A percentile compares a stretch with the other conserved stretches of the same genome.
phyloP scores from a whole-genome alignment of 441 rosid genomes.

The Mallotus repandus region DNA sequence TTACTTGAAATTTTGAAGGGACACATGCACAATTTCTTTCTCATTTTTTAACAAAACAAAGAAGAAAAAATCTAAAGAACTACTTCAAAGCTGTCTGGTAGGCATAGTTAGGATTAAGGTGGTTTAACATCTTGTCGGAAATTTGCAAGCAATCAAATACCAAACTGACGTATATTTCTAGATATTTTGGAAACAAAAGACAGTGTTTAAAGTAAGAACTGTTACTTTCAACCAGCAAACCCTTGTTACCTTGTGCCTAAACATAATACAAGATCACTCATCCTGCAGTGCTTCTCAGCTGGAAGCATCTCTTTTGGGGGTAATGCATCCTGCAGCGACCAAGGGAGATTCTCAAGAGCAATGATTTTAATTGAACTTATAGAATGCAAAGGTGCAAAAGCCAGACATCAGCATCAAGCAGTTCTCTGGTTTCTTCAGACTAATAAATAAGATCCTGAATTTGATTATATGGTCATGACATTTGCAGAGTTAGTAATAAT shows the following conservation, averaged over 20 bases:
- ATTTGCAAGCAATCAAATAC: not conserved
- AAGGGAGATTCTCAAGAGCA: conserved; percentile 10
- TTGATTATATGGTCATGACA: not conserved
- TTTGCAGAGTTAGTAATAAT: not conserved
- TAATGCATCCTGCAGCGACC: conserved; percentile 70
- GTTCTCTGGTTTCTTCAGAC: not conserved
- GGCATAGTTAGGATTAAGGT: not conserved
- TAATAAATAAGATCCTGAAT: not conserved
- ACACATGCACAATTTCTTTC: not conserved
- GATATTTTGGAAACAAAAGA: not conserved
- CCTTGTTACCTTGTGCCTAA: conserved; percentile 79
- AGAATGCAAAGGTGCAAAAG: not conserved
- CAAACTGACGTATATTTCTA: not conserved
- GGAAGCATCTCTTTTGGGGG: conserved; percentile 79
- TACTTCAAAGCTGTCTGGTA: not conserved
- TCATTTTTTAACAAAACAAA: not conserved
- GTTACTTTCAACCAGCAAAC: conserved; percentile 5
- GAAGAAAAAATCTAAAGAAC: not conserved
- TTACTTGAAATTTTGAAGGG: conserved; percentile 4
- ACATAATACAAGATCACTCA: conserved; percentile 89
- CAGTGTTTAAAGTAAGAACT: not conserved
- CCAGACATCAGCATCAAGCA: not conserved
- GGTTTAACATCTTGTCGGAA: not conserved
- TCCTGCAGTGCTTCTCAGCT: conserved; percentile 84
- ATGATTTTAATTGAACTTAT: conserved; percentile 1